phyloP scores from a whole-genome alignment of 2,329 filamentous ascomycete genomes.

The Aspergillus sp. region DNA sequence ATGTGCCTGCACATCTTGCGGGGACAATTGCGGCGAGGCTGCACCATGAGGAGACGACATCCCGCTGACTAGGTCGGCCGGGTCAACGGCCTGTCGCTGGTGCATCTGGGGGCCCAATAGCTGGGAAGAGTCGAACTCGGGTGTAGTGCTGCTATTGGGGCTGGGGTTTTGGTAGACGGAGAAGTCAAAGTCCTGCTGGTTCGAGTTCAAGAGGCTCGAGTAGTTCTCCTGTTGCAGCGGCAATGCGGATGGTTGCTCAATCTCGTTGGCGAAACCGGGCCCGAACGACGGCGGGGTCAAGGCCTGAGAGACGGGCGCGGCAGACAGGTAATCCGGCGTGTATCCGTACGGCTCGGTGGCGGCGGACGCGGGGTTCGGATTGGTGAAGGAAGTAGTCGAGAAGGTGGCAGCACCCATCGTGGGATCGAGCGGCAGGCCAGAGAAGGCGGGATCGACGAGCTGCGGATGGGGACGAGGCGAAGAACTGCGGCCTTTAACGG shows the following conservation, averaged over 20 bases:
- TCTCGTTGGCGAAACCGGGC: slow-evolving; percentile 25
- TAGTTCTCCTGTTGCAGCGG: slow-evolving; percentile 26
- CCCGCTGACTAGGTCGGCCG: slow-evolving; percentile 38
- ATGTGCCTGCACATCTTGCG: slow-evolving; percentile 43
- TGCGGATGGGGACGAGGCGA: slow-evolving; percentile 33
- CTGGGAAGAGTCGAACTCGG: slow-evolving; percentile 30
- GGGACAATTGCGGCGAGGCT: slow-evolving; percentile 48
- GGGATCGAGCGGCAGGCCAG: slow-evolving; percentile 27
- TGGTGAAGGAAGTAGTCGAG: slow-evolving; percentile 24
- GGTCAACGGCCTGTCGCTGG: slow-evolving; percentile 35
- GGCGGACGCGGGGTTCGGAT: slow-evolving; percentile 15
- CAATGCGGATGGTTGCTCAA: slow-evolving; percentile 24
- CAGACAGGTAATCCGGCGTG: slow-evolving; percentile 26
- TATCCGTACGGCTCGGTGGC: slow-evolving; percentile 28
- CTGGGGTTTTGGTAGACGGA: slow-evolving; percentile 27
- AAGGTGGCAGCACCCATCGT: slow-evolving; percentile 25
- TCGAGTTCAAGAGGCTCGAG: slow-evolving; percentile 32
- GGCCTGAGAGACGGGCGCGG: slow-evolving; percentile 19
- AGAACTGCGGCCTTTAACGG: slow-evolving; percentile 33
- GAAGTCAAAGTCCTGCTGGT: slow-evolving; percentile 30
- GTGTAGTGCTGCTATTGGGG: slow-evolving; percentile 18
- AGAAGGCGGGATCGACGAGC: slow-evolving; percentile 26
- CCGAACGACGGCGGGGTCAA: slow-evolving; percentile 28
- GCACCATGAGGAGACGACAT: slow-evolving; percentile 42
- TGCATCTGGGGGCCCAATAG: slow-evolving; percentile 35